Evolutionary conservation across 148 eudicot genomes (phyloP).

Genomic region (Linanthus parryae): DNA sequence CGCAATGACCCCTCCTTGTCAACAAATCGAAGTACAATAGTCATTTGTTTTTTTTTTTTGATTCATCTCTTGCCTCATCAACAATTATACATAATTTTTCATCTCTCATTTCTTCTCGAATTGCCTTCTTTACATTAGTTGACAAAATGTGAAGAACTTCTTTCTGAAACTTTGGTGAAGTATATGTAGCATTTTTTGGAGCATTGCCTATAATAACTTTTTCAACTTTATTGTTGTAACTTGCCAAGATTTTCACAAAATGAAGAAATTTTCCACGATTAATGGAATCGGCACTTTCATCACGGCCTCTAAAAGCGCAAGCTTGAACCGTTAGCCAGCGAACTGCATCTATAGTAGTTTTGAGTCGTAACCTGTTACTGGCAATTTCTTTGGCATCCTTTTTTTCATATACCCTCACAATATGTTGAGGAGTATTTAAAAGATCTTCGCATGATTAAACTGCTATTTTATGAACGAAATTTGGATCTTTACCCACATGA

Average conservation of each 20-base stretch:
- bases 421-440: too few species aligned
- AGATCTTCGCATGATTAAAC: too few species aligned
- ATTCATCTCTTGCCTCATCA: background rate
- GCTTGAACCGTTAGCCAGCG: background rate
- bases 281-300: background rate
- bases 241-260: background rate
- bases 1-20: background rate
- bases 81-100: background rate
- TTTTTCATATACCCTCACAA: background rate
- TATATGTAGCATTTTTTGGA: background rate
- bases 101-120: background rate
- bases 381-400: background rate
- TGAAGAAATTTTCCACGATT: constrained; percentile 5
- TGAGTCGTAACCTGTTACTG: background rate
- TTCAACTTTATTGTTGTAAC: background rate
- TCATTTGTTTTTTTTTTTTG: constrained; percentile 1
- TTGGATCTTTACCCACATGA: too few species aligned
- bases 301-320: background rate
- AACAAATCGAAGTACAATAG: background rate
- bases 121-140: background rate
- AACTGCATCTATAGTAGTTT: background rate
- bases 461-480: too few species aligned
- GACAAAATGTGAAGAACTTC: background rate
- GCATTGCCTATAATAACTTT: background rate
- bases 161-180: background rate